Evolutionary conservation across 805 yeast genomes (phyloP).

Genomic region (Metschnikowia koreensis): DNA sequence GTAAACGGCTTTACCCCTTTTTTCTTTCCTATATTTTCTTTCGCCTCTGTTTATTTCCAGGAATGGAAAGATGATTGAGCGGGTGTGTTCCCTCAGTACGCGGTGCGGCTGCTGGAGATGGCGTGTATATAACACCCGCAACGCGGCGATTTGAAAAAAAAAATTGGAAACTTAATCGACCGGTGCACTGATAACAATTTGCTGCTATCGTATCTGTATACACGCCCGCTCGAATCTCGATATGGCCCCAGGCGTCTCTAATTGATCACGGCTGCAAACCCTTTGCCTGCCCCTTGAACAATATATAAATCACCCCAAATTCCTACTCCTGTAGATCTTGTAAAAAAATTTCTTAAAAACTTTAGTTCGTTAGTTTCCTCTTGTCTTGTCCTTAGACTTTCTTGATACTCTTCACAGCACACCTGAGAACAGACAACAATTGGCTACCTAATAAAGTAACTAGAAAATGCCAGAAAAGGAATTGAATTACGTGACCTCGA

Average conservation of each 20-base stretch:
- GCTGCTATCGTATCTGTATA: background rate
- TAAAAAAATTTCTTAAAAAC: background rate
- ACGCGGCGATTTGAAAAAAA: background rate
- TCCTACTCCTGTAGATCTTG: background rate
- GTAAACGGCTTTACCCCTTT: too few species aligned
- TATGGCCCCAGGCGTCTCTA: background rate
- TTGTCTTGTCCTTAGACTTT: background rate
- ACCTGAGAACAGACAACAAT: background rate
- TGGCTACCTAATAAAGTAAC: background rate
- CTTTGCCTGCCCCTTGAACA: background rate
- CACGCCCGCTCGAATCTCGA: background rate
- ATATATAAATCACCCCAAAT: background rate
- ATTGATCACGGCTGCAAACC: background rate
- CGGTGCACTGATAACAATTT: background rate
- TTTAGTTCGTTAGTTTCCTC: background rate
- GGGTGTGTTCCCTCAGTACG: background rate
- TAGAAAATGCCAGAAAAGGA: conserved; percentile 40
- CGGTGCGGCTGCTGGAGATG: background rate
- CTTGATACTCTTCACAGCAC: background rate
- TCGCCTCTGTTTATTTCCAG: too few species aligned
- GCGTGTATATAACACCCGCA: background rate
- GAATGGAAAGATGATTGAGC: too few species aligned
- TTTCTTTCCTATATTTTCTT: too few species aligned
- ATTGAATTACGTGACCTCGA: conserved; percentile 38
- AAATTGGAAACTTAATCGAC: background rate